A percentile compares a stretch with the other conserved stretches of the same genome.
phyloP scores from a whole-genome alignment of 2,329 filamentous ascomycete genomes.

The Colletotrichum gloeosporioides region DNA sequence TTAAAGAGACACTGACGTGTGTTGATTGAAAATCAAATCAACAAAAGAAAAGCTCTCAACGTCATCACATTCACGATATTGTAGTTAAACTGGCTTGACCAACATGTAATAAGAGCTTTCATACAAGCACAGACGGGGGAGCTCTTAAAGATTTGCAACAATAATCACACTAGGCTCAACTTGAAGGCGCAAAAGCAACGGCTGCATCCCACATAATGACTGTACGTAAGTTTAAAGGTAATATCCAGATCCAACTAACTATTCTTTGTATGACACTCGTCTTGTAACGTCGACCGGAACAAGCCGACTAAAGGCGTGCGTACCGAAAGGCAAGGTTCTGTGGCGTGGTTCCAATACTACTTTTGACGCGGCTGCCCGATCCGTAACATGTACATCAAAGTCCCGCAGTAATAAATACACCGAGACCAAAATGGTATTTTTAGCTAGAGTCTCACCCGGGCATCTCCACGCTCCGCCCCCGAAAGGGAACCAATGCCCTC shows the following conservation, averaged over 20 bases:
- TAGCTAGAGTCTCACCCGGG: constrained; percentile 11
- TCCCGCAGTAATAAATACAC: neutral
- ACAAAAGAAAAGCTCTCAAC: too few relatives aligned
- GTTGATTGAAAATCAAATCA: neutral
- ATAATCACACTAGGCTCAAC: accelerated
- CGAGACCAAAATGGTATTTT: neutral
- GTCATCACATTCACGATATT: too few relatives aligned
- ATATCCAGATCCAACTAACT: neutral
- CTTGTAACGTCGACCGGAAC: neutral
- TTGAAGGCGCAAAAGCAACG: neutral
- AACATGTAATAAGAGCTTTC: too few relatives aligned
- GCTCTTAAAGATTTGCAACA: neutral
- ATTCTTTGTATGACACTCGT: neutral
- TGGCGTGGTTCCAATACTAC: neutral
- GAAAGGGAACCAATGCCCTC: constrained; percentile 11
- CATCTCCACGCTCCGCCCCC: constrained; percentile 15
- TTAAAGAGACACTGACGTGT: too few relatives aligned
- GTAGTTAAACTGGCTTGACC: too few relatives aligned
- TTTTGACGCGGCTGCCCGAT: neutral
- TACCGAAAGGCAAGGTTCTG: constrained; percentile 6
- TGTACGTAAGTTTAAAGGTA: neutral
- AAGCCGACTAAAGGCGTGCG: neutral
- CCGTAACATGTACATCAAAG: neutral
- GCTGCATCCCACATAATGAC: neutral
- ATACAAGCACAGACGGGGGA: too few relatives aligned